Base-by-base conservation (phyloP, 768 basidiomycete genomes). In the Floccularia luteovirens region DNA sequence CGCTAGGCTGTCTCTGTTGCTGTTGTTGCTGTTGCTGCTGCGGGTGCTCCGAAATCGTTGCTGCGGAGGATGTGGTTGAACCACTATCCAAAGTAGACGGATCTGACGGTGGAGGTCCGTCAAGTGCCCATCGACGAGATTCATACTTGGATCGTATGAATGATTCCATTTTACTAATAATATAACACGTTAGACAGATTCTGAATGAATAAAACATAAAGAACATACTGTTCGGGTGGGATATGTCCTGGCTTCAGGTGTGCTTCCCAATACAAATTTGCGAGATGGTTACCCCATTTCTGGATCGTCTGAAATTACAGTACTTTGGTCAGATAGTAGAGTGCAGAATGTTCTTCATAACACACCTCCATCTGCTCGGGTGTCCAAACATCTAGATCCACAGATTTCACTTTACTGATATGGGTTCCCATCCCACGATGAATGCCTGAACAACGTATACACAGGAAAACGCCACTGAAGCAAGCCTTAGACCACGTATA, bases 371-470 rank as follows among this genome's bases (percentile, higher is more conserved):
- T 93, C 64, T 99, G 94, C 47, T 97, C 92, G 2, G 90, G 90
- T 5, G 90, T 94, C 94, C 94, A 99, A 13, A 87, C 78, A 52
- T 99, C 94, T 39, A 99, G 79, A 64, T 99, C 94, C 40, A 99
- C 89, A 2, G 91, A 94, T 56, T 96, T 96, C 57, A 99, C 88
- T 56, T 86, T 89, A 64, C 87, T 89, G 60, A 98, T 96, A 61
- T 99, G 94, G 0, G 94, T 97, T 44, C 94, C 94, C 90, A 99
- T 92, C 28, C 90, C 85, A 31, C 94, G 82, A 62, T 99, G 94
- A 42, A 97, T 88, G 21, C 94, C 94, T 11, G 93, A 97, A 63
- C 94, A 99, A 43, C 94, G 79, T 48, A 99, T 96, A 57, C 94
- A 99, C 27, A 98, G 70, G 56, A 91, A 96, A 1, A 91, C 84